Evolutionary conservation across 805 yeast genomes (phyloP).

Genomic region (Kregervanrija pseudodelftensis): DNA sequence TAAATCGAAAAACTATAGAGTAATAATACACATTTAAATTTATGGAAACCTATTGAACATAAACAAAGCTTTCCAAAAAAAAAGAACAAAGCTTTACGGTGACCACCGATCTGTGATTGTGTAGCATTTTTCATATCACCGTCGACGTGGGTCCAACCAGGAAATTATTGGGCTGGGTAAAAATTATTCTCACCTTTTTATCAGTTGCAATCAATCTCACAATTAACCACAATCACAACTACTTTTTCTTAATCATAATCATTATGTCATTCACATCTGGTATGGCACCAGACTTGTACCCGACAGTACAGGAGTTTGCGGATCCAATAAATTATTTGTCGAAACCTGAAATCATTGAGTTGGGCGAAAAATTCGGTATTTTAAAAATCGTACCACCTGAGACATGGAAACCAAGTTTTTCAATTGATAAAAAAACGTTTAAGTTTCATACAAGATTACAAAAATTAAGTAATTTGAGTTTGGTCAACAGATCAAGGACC

Average conservation of each 20-base stretch:
- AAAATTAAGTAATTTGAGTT: conserved; percentile 53
- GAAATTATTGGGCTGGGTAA: too few species aligned
- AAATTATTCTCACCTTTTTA: too few species aligned
- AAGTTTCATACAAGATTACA: conserved; percentile 66
- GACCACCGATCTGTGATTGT: too few species aligned
- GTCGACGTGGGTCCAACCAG: too few species aligned
- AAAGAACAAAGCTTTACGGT: too few species aligned
- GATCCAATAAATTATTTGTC: conserved; percentile 46
- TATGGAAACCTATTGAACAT: too few species aligned
- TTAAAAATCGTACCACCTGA: conserved; percentile 46
- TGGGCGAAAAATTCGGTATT: conserved; percentile 45
- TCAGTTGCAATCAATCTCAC: too few species aligned
- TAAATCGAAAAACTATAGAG: too few species aligned
- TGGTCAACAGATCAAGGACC: conserved; percentile 54
- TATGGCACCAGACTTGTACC: conserved; percentile 40
- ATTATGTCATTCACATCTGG: neutral
- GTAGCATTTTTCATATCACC: too few species aligned
- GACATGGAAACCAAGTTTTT: conserved; percentile 49
- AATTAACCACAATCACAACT: conserved; percentile 1
- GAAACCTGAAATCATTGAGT: conserved; percentile 29
- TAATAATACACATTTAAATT: too few species aligned
- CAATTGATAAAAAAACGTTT: conserved; percentile 46
- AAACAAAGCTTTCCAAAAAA: too few species aligned
- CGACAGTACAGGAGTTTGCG: conserved; percentile 36
- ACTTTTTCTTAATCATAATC: conserved; percentile 1